phyloP scores from a whole-genome alignment of 2,329 filamentous ascomycete species.

The Pseudocercospora ulei region DNA sequence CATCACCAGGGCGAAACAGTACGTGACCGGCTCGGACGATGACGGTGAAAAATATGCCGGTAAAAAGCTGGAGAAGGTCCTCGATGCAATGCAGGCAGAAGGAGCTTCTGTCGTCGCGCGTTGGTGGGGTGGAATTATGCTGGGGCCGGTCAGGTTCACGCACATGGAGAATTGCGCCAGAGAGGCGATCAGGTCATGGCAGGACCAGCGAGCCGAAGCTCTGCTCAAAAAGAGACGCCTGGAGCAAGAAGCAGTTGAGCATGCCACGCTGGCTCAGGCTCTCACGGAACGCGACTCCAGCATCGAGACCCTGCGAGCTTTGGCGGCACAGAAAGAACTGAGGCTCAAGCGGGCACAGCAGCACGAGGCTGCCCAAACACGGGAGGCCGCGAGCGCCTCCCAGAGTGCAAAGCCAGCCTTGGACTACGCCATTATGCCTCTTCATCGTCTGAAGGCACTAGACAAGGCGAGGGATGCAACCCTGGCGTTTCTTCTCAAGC shows the following conservation, averaged over 20 bases:
- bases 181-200: slow-evolving; percentile 41
- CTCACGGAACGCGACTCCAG: slow-evolving; percentile 43
- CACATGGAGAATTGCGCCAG: slow-evolving; percentile 45
- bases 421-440: slow-evolving; percentile 39
- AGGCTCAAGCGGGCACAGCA: slow-evolving; percentile 27
- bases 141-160: slow-evolving; percentile 46
- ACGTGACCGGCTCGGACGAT: slow-evolving; percentile 43
- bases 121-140: slow-evolving; percentile 48
- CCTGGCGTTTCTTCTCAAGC: slow-evolving; percentile 44
- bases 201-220: slow-evolving; percentile 29
- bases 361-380: slow-evolving; percentile 1
- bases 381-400: slow-evolving; percentile 1
- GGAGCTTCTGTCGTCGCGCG: slow-evolving; percentile 46
- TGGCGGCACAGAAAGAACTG: slow-evolving; percentile 42
- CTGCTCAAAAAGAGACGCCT: slow-evolving; percentile 30
- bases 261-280: slow-evolving; percentile 36
- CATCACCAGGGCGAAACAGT: slow-evolving; percentile 36
- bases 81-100: slow-evolving; percentile 39
- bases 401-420: slow-evolving; percentile 18
- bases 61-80: slow-evolving; percentile 41
- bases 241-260: slow-evolving; percentile 30
- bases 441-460: slow-evolving; percentile 37
- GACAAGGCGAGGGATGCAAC: slow-evolving; percentile 47
- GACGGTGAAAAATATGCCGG: slow-evolving; percentile 48
- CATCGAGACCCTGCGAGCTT: slow-evolving; percentile 40